These are phyloP conservation scores for Sugiyamaella qingdaonensis DNA, from an alignment of 805 yeast species.

Conservation along the genomic window DNA sequence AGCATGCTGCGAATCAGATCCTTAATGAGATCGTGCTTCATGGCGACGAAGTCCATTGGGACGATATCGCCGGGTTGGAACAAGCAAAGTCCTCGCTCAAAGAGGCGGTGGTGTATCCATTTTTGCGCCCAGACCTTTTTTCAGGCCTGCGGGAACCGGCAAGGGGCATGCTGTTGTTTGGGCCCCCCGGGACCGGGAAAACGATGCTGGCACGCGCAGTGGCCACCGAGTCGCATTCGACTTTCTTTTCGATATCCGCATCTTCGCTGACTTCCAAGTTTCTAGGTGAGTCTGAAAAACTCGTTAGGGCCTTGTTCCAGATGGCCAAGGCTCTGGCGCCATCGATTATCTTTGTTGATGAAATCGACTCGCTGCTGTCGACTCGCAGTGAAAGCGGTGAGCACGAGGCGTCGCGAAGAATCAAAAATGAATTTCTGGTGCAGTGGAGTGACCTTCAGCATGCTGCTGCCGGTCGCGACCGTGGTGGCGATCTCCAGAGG, in stretches of 20 bases:
- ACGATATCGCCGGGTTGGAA: slow-evolving; percentile 88
- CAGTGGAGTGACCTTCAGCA: slow-evolving; percentile 93
- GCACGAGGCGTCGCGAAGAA: slow-evolving; percentile 82
- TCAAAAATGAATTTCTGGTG: slow-evolving; percentile 87
- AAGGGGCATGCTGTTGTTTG: slow-evolving; percentile 91
- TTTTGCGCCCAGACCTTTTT: slow-evolving; percentile 87
- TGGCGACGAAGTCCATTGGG: slow-evolving; percentile 93
- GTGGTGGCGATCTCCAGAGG: slow-evolving; percentile 49
- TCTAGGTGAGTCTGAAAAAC: slow-evolving; percentile 89
- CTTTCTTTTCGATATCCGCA: slow-evolving; percentile 88
- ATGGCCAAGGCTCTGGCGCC: slow-evolving; percentile 86
- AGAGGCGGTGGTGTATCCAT: slow-evolving; percentile 95
- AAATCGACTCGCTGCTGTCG: slow-evolving; percentile 85
- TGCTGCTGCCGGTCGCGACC: slow-evolving; percentile 74
- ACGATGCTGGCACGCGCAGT: slow-evolving; percentile 97
- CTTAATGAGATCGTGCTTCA: slow-evolving; percentile 81
- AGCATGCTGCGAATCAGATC: slow-evolving; percentile 72
- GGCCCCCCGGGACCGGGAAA: slow-evolving; percentile 99
- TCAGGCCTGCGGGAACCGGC: slow-evolving; percentile 91
- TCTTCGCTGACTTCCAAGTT: slow-evolving; percentile 79
- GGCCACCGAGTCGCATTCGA: slow-evolving; percentile 89
- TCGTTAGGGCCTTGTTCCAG: slow-evolving; percentile 82
- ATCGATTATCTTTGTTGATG: slow-evolving; percentile 91
- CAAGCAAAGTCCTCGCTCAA: slow-evolving; percentile 84
- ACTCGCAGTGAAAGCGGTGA: slow-evolving; percentile 73